Evolutionary conservation across 2,329 filamentous ascomycete genomes (phyloP).

Genomic region (Fusarium caatingaense): DNA sequence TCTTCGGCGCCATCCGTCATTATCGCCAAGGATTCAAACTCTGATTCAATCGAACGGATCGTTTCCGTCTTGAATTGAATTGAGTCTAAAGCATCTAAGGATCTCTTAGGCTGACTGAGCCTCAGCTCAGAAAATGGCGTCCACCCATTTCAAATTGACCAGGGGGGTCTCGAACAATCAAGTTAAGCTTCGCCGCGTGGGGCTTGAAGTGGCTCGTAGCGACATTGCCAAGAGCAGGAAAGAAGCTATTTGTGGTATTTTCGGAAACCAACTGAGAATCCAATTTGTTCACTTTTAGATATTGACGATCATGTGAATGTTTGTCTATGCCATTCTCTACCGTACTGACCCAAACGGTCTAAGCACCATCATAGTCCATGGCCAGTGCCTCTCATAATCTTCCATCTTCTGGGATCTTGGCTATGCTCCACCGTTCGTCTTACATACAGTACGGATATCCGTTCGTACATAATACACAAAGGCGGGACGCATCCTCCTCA

Average conservation of each 20-base stretch:
- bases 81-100: neutral
- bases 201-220: conserved; percentile 21
- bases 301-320: neutral
- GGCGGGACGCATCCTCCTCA: neutral
- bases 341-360: neutral
- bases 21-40: neutral
- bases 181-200: conserved; percentile 46
- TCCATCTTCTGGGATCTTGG: neutral
- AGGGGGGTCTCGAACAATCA: conserved; percentile 41
- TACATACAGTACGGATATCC: conserved; percentile 9
- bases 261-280: conserved; percentile 6
- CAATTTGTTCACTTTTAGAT: conserved; percentile 4
- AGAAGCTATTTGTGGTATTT: conserved; percentile 28
- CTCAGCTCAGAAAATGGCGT: conserved; percentile 11
- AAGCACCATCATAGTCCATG: neutral
- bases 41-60: neutral
- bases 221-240: conserved; percentile 19
- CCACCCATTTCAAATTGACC: conserved; percentile 26
- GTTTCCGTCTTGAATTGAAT: neutral
- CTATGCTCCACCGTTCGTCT: conserved; percentile 19
- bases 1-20: conserved; percentile 2
- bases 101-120: neutral
- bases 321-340: neutral
- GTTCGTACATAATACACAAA: conserved; percentile 4
- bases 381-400: conserved; percentile 4